Evolutionary conservation across 176 grass and related monocot species (phyloP).

Genomic region (Pontederia paniculata): DNA sequence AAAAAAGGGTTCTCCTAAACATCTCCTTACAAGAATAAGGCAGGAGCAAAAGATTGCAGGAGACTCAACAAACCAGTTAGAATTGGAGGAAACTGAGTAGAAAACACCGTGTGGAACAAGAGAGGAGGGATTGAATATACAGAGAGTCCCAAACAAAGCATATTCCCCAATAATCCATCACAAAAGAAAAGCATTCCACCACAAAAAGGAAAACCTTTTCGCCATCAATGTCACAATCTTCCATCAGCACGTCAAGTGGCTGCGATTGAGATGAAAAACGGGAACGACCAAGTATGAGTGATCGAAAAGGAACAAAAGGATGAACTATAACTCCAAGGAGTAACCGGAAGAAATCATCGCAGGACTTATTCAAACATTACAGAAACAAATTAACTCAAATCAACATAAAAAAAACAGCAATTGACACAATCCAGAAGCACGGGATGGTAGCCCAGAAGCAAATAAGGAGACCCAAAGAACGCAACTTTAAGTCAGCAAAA

Average conservation of each 20-base stretch:
- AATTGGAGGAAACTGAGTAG: background rate
- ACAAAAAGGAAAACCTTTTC: conserved; percentile 11
- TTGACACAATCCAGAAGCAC: no score
- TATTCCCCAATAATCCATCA: conserved; percentile 5
- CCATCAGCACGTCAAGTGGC: conserved; percentile 1
- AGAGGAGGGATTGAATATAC: background rate
- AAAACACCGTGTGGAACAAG: background rate
- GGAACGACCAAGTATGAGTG: background rate
- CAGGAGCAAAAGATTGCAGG: background rate
- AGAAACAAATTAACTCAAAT: background rate
- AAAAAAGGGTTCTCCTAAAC: no score
- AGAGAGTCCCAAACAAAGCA: conserved; percentile 7
- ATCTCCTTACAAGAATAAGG: no score
- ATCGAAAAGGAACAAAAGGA: background rate
- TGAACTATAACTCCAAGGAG: background rate
- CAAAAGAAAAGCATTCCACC: conserved; percentile 18
- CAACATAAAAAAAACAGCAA: background rate
- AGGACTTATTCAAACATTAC: background rate
- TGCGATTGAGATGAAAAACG: background rate
- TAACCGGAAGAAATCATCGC: background rate
- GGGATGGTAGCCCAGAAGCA: no score
- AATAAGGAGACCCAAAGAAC: no score
- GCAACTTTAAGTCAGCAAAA: no score
- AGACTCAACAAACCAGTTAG: background rate
- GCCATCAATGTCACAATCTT: background rate